Base-by-base conservation (phyloP, 768 basidiomycete species). In the Suillus discolor region DNA sequence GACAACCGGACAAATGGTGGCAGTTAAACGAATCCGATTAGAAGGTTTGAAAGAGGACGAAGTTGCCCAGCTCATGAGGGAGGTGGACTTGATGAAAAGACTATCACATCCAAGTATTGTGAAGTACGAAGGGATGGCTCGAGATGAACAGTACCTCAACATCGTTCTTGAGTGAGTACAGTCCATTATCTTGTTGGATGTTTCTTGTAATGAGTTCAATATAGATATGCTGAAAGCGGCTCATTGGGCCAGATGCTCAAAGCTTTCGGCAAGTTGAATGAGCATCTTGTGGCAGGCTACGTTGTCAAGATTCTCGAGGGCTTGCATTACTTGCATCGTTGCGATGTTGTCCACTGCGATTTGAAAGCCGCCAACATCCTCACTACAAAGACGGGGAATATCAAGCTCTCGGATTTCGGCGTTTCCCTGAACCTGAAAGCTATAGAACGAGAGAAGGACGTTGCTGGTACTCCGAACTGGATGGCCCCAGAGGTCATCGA, bases 401-500 rank as follows among this genome's bases (percentile, higher is more conserved):
- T 97, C 73, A 99, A 99, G 79, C 86, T 99, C 4, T 92, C 95
- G 9, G 97, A 99, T 77, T 98, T 99, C 76, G 97, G 97, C 55
- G 97, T 99, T 16, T 98, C 96, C 28, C 89, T 99, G 67, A 97
- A 97, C 76, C 85, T 98, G 71, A 89, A 93, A 57, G 95, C 95
- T 0, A 89, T 99, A 85, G 91, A 91, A 71, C 84, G 87, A 31
- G 91, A 93, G 73, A 90, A 92, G 74, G 92, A 92, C 70, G 91
- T 94, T 34, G 90, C 92, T 9, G 97, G 97, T 12, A 99, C 97
- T 12, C 97, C 97, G 16, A 97, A 98, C 72, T 99, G 97, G 97
- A 99, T 99, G 96, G 96, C 96, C 13, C 97, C 97, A 3, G 97
- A 99, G 78, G 93, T 98, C 61, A 99, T 99, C 67, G 91, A 95